Evolutionary conservation across 768 basidiomycete species (phyloP), one percentile per base, ranked within the genome.

Genomic region (Leccinum arenicola): DNA sequence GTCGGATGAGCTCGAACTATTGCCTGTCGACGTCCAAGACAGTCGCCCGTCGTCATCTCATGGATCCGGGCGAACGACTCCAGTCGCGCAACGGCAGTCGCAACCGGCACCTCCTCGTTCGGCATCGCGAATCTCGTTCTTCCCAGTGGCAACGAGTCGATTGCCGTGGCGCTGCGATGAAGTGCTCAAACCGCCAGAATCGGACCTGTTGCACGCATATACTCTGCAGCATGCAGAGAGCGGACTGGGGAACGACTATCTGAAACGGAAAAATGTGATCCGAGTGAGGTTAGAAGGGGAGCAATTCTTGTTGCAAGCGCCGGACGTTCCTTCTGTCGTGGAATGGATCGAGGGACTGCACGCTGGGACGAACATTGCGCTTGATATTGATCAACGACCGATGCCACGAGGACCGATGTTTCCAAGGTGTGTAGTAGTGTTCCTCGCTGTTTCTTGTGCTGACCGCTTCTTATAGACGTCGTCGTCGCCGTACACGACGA

Each of bases 331-430:
- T 48, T 84, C 86, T 27, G 95, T 98, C 2, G 92, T 98, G 56
- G 85, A 89, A 55, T 95, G 96, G 94, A 95, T 99, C 61, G 96
- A 99, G 89, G 89, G 85, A 11, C 81, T 98, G 60, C 95, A 98
- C 77, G 88, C 94, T 53, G 92, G 93, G 2, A 86, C 91, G 8
- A 96, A 96, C 73, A 86, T 98, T 56, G 83, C 96, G 1, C 77
- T 97, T 48, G 97, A 99, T 71, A 75, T 99, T 62, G 97, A 99
- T 70, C 87, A 88, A 56, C 82, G 97, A 54, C 82, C 84, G 29
- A 97, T 98, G 95, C 95, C 95, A 8, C 87, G 87, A 65, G 92
- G 94, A 1, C 91, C 92, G 12, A 70, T 93, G 71, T 89, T 93
- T 73, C 91, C 92, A 48, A 83, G 90, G 88, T 90, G 10, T n/a